These are phyloP conservation scores for Saccharomycopsis hybrid DNA, from an alignment of 1,139 yeast species.

Conservation along the genomic window DNA sequence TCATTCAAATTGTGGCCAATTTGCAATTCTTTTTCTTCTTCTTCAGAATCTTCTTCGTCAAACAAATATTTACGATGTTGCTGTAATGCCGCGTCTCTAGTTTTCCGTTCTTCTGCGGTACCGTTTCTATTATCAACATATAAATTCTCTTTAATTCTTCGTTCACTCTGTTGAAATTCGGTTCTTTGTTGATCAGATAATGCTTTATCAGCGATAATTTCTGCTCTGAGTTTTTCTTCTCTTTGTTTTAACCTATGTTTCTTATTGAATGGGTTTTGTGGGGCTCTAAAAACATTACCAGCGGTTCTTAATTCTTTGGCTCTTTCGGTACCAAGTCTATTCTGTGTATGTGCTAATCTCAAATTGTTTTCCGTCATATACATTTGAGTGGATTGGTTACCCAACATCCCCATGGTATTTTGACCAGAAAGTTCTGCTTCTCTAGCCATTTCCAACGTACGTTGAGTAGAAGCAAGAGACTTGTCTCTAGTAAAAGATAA, in stretches of 20 bases:
- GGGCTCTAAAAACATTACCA: slow-evolving; percentile 80
- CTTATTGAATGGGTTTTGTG: slow-evolving; percentile 81
- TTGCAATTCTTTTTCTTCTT: slow-evolving; percentile 54
- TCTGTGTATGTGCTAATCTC: slow-evolving; percentile 74
- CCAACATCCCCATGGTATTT: slow-evolving; percentile 85
- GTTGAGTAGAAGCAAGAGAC: slow-evolving; percentile 78
- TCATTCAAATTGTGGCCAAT: slow-evolving; percentile 49
- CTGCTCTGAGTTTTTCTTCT: slow-evolving; percentile 65
- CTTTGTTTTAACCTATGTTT: slow-evolving; percentile 69
- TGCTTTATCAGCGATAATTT: slow-evolving; percentile 53
- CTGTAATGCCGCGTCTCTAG: slow-evolving; percentile 32
- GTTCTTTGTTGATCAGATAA: slow-evolving; percentile 38
- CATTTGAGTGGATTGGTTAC: slow-evolving; percentile 83
- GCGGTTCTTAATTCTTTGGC: slow-evolving; percentile 74
- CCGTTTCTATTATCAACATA: slow-evolving; percentile 26
- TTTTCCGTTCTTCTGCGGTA: slow-evolving; percentile 30
- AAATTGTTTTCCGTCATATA: slow-evolving; percentile 74
- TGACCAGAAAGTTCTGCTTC: slow-evolving; percentile 91
- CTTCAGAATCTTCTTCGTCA: slow-evolving; percentile 50
- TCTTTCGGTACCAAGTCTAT: slow-evolving; percentile 72
- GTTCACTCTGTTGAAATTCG: slow-evolving; percentile 40
- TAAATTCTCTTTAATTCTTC: slow-evolving; percentile 40
- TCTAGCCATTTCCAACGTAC: slow-evolving; percentile 80
- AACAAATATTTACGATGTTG: slow-evolving; percentile 43
- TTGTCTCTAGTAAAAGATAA: slow-evolving; percentile 83